Evolutionary conservation across 805 yeast species (phyloP), one percentile per base, ranked within the genome.

Genomic region (Trichomonascus vanleenenianus): DNA sequence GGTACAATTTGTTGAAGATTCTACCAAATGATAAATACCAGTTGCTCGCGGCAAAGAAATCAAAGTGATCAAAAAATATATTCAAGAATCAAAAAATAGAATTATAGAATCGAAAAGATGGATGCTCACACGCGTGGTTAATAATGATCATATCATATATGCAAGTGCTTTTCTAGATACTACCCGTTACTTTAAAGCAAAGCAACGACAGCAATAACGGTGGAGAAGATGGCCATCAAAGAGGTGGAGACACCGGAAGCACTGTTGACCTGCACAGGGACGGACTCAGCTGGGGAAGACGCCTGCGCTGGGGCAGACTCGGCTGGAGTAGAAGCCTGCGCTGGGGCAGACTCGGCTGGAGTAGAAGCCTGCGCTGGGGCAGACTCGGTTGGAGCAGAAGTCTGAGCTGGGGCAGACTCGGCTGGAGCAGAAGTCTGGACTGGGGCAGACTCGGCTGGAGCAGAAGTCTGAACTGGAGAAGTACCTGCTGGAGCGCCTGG

Each of bases 341-440:
- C 31, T 30, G 43, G 37, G 14, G 3, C 31, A 20, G 38, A 31
- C 16, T 30, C 44, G n/a, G n/a, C n/a, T n/a, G n/a, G n/a, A n/a
- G n/a, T 3, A 41, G 7, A 20, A 42, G 8, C 3, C 12, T 35
- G n/a, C 32, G n/a, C 36, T 14, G 44, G 33, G 7, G 33, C 38
- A 25, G 39, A 14, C 4, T 4, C 27, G 7, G 27, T 8, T 32
- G 35, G 11, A 18, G 38, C 30, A 12, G 45, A 9, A 18, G 48
- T 20, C 15, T 27, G 11, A 25, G 9, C 40, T 34, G 48, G 39
- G 20, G 44, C 48, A 40, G 47, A n/a, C 19, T 45, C 38, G 20
- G 43, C 31, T 30, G 43, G 37, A 22, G 39, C 34, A 25, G 44
- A 14, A 20, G 42, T 31, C 7, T 12, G 39, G 30, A 39, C 32